These are phyloP conservation scores for Cladophialophora chaetospira DNA, from an alignment of 2,329 filamentous ascomycete species.

Conservation along the genomic window DNA sequence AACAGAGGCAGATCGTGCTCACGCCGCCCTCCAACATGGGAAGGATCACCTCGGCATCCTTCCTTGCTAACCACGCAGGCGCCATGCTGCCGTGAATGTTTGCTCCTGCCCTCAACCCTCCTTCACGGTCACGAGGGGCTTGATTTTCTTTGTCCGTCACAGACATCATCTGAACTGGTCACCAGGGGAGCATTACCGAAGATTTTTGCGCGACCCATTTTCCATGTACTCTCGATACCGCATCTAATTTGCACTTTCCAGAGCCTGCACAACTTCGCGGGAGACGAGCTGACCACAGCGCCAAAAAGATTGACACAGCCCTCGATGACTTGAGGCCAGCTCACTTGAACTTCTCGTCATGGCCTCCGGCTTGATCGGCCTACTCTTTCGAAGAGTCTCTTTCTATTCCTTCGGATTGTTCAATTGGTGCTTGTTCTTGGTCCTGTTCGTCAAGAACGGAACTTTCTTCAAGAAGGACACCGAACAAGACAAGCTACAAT, in stretches of 20 bases:
- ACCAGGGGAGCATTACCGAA: no score
- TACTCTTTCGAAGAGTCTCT: conserved; percentile 8
- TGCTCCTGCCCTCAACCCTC: conserved; percentile 1
- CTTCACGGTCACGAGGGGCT: conserved; percentile 1
- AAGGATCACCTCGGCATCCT: conserved; percentile 13
- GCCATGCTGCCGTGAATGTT: conserved; percentile 5
- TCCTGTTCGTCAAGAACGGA: conserved; percentile 38
- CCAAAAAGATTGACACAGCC: neutral
- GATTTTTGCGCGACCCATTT: neutral
- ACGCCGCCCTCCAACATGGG: conserved; percentile 4
- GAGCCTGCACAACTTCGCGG: neutral
- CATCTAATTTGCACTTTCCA: neutral
- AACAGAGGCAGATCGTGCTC: neutral
- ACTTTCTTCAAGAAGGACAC: conserved; percentile 42
- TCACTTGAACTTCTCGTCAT: conserved; percentile 2
- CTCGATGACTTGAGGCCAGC: conserved; percentile 7
- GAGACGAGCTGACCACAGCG: neutral
- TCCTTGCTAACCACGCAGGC: neutral
- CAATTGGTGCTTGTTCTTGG: conserved; percentile 38
- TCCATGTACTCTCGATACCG: neutral
- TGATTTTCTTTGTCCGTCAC: conserved; percentile 1
- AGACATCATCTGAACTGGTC: neutral
- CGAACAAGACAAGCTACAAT: conserved; percentile 45
- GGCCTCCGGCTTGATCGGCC: conserved; percentile 18
- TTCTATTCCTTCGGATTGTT: conserved; percentile 39